Evolutionary conservation across 2,329 filamentous ascomycete genomes (phyloP), one percentile per base, ranked within the genome.

Genomic region (Pseudohalonectria lignicola): DNA sequence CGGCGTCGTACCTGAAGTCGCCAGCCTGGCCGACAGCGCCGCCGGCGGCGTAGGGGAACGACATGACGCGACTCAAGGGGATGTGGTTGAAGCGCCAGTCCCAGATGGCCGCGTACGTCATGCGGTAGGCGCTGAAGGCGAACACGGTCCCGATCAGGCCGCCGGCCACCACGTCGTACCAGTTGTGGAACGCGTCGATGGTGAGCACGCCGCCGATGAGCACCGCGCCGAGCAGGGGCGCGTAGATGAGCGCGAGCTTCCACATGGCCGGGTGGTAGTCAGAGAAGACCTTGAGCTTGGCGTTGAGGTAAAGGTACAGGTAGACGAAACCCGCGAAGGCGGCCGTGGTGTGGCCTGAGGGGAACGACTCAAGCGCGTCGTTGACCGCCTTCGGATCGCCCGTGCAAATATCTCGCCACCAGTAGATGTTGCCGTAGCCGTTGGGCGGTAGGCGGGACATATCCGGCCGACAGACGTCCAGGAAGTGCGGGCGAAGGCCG

Each of bases 221-320:
- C 3, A 66, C 67, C 0, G 81, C 81, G 3, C 75, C 78, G 0
- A 86, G 71, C 3, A 86, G 58, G 0, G 82, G 82, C 0, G 74
- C 67, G 49, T 80, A 82, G 18, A 76, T 62, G 13, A 66, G 69
- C 23, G 81, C 63, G 11, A 85, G 58, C 60, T 86, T 86, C 82
- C 81, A 86, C 69, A 84, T 76, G 11, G 76, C 66, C 0, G 82
- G 74, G 51, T 85, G 81, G 53, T 82, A 80, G 62, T 84, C 80
- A 45, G 73, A 63, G 48, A 78, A 85, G 40, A 85, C 71, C 66
- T 86, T 86, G 46, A 87, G 67, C 62, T 86, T 86, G 34, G 79
- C 82, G 55, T 86, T 86, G 32, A 87, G 71, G 60, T 86, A 87
- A 2, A 86, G 63, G 47, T 70, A 80, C 3, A 86, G 60, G 52